These are phyloP conservation scores for Cercospora sp. DNA, from an alignment of 2,329 filamentous ascomycete species.

Conservation along the genomic window DNA sequence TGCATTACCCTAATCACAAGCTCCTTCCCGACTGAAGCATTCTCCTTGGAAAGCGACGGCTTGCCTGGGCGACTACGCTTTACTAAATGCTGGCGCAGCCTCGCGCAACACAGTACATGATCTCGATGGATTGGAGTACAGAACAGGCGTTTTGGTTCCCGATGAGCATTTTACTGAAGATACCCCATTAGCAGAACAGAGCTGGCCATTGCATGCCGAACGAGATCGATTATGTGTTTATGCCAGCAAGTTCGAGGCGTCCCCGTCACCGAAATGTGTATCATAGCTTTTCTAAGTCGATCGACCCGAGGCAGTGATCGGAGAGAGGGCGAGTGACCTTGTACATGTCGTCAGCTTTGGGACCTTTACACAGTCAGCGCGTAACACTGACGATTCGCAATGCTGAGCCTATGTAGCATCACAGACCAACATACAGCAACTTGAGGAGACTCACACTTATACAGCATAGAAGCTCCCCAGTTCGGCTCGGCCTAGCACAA, in stretches of 20 bases:
- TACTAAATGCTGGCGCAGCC: neutral
- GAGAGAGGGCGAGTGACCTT: neutral
- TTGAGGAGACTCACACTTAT: neutral
- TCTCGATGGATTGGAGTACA: conserved; percentile 1
- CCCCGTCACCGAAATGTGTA: neutral
- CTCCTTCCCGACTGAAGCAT: neutral
- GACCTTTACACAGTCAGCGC: neutral
- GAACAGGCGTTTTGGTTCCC: conserved; percentile 4
- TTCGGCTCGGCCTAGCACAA: neutral
- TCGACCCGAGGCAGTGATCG: neutral
- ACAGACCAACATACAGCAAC: neutral
- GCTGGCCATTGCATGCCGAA: neutral
- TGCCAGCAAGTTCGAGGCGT: neutral
- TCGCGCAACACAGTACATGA: neutral
- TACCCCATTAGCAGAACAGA: conserved; percentile 25
- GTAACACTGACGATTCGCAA: neutral
- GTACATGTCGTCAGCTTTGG: neutral
- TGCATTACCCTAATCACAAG: neutral
- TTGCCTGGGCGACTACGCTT: neutral
- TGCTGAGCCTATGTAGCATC: neutral
- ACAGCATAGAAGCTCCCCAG: neutral
- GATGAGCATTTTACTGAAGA: conserved; percentile 20
- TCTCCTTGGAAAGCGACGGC: neutral
- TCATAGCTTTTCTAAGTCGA: neutral
- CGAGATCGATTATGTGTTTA: neutral